A percentile compares a stretch with the other conserved stretches of the same genome.
Evolutionary conservation across 176 grass and related monocot genomes (phyloP).

Genomic region (Echinochloa phyllopogon): DNA sequence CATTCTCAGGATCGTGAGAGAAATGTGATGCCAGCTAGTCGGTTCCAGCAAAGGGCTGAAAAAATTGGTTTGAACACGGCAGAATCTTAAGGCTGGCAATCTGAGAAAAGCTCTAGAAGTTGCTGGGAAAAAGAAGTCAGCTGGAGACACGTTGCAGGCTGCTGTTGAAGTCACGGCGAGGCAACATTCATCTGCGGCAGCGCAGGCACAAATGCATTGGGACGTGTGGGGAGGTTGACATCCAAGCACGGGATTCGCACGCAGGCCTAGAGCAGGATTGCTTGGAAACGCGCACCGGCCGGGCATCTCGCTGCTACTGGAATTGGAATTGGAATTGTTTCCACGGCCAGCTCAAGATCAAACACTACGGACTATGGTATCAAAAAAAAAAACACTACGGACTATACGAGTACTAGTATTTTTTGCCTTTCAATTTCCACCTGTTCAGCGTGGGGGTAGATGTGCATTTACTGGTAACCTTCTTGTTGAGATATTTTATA

Average conservation of each 20-base stretch:
- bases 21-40: not conserved
- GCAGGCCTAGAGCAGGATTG: not conserved
- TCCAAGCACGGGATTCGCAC: not conserved
- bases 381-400: too few species aligned
- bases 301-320: slow-evolving; percentile 30
- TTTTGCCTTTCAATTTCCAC: not conserved
- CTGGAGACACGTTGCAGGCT: slow-evolving; percentile 4
- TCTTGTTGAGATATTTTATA: not conserved
- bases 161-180: not conserved
- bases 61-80: slow-evolving; percentile 34
- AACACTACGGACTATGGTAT: too few species aligned
- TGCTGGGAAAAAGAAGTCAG: slow-evolving; percentile 4
- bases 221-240: not conserved
- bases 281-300: slow-evolving; percentile 20
- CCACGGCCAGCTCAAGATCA: slow-evolving; percentile 8
- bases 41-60: not conserved
- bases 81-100: not conserved
- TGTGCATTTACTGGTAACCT: not conserved
- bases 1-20: too few species aligned
- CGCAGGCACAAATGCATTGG: slow-evolving; percentile 6
- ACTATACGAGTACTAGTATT: too few species aligned
- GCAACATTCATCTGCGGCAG: slow-evolving; percentile 30
- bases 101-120: not conserved
- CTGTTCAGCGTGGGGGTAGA: too few species aligned
- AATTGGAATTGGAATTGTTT: slow-evolving; percentile 20